phyloP scores from a whole-genome alignment of 1,284 basidiomycete genomes.

The Entoloma clypeatum region DNA sequence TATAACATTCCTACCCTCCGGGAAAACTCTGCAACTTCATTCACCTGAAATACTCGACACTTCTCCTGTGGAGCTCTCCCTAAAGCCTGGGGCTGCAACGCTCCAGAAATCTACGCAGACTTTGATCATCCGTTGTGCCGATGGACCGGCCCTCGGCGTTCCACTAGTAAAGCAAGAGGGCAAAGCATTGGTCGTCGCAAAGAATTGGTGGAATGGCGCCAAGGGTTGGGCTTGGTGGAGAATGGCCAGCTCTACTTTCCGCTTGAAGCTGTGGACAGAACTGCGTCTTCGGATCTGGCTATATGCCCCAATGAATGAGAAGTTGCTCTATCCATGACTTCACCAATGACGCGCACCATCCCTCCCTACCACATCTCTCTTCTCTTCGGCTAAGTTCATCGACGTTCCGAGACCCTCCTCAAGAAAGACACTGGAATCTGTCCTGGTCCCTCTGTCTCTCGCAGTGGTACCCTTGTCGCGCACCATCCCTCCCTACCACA shows the following conservation, averaged over 20 bases:
- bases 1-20: conserved; percentile 39
- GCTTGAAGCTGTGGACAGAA: too few species aligned
- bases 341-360: too few species aligned
- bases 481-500: too few species aligned
- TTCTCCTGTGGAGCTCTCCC: conserved; percentile 19
- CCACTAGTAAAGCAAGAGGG: conserved; percentile 56
- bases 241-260: conserved; percentile 17
- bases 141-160: conserved; percentile 47
- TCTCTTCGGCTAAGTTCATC: too few species aligned
- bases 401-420: too few species aligned
- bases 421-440: too few species aligned
- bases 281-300: too few species aligned
- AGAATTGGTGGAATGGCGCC: conserved; percentile 62
- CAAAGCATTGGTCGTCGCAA: conserved; percentile 45
- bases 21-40: conserved; percentile 47
- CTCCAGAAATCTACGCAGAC: conserved; percentile 36
- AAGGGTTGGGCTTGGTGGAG: conserved; percentile 28
- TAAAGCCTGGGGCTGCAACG: conserved; percentile 37
- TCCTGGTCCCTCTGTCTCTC: too few species aligned
- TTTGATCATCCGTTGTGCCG: conserved; percentile 50
- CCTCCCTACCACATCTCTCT: too few species aligned
- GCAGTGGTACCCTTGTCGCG: too few species aligned
- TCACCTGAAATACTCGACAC: conserved; percentile 28
- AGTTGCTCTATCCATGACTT: too few species aligned
- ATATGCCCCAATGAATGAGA: too few species aligned